Conservation (phyloP, 2,329 filamentous ascomycete genomes). For the Ascochyta clinopodiicola region DNA sequence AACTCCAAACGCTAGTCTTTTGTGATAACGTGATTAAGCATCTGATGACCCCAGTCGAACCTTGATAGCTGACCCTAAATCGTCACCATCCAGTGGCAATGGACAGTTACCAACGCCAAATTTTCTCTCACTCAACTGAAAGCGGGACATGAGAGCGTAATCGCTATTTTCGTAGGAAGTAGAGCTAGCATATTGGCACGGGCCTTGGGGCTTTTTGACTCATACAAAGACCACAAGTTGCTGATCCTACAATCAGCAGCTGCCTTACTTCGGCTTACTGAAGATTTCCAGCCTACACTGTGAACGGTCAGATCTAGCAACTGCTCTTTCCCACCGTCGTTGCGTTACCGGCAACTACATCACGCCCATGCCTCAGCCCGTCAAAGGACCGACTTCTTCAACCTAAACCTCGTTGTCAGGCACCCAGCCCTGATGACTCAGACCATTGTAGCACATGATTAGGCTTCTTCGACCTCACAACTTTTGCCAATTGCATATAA, state of each 20-base stretch:
- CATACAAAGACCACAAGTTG: too few species aligned
- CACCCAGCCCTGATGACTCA: background rate
- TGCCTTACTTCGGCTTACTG: too few species aligned
- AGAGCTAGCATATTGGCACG: too few species aligned
- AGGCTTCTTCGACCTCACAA: background rate
- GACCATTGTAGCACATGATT: background rate
- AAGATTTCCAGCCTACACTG: too few species aligned
- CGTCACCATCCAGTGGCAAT: background rate
- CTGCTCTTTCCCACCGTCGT: too few species aligned
- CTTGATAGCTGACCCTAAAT: background rate
- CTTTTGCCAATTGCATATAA: background rate
- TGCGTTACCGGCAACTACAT: too few species aligned
- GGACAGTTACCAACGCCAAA: background rate
- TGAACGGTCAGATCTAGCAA: too few species aligned
- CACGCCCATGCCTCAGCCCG: background rate
- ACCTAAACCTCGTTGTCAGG: background rate
- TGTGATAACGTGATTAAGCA: background rate
- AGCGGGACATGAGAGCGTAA: too few species aligned
- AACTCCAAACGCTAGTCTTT: slow-evolving; percentile 11
- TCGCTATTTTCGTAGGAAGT: too few species aligned
- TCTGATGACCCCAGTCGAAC: background rate
- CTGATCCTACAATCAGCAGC: too few species aligned
- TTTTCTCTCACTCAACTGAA: background rate
- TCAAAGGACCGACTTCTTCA: background rate
- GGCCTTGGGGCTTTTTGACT: too few species aligned